Evolutionary conservation across 345 rosid species (phyloP).

Genomic region (Geranium rotundifolium): DNA sequence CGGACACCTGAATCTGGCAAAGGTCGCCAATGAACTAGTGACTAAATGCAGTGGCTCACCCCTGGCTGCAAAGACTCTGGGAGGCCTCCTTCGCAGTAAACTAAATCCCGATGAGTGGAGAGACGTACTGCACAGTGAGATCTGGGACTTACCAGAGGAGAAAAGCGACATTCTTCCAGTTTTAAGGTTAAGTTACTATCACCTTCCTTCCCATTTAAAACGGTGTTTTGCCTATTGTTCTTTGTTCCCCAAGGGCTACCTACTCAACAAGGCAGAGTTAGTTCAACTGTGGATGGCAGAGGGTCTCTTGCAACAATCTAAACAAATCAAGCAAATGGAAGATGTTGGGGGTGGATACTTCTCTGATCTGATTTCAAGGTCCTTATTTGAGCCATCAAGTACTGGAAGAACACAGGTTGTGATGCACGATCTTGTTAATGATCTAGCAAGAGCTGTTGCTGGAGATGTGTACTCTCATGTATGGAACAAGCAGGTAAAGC

Average conservation of each 20-base stretch:
- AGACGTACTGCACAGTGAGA: constrained; percentile 3
- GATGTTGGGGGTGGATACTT: constrained; percentile 17
- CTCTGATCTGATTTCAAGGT: constrained; percentile 12
- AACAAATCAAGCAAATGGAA: constrained; percentile 4
- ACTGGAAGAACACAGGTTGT: neutral
- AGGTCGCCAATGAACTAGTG: neutral
- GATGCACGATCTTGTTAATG: constrained; percentile 25
- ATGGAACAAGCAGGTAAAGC: neutral
- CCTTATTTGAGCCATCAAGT: constrained; percentile 18
- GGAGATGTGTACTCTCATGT: neutral
- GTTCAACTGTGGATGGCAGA: constrained; percentile 16
- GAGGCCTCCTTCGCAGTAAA: constrained; percentile 9
- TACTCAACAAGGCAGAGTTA: constrained; percentile 9
- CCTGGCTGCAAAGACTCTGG: constrained; percentile 11
- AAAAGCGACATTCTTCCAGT: constrained; percentile 1
- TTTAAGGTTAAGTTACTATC: constrained; percentile 12
- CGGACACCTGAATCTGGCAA: neutral
- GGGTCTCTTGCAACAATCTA: constrained; percentile 6
- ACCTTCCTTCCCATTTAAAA: constrained; percentile 13
- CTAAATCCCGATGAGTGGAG: constrained; percentile 6
- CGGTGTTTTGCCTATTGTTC: constrained; percentile 17
- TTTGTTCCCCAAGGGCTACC: constrained; percentile 11
- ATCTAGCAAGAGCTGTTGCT: constrained; percentile 15
- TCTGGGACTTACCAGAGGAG: constrained; percentile 6
- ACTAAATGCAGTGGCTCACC: constrained; percentile 9